phyloP scores from a whole-genome alignment of 2,329 filamentous ascomycete genomes.

The Diaporthe velutina region DNA sequence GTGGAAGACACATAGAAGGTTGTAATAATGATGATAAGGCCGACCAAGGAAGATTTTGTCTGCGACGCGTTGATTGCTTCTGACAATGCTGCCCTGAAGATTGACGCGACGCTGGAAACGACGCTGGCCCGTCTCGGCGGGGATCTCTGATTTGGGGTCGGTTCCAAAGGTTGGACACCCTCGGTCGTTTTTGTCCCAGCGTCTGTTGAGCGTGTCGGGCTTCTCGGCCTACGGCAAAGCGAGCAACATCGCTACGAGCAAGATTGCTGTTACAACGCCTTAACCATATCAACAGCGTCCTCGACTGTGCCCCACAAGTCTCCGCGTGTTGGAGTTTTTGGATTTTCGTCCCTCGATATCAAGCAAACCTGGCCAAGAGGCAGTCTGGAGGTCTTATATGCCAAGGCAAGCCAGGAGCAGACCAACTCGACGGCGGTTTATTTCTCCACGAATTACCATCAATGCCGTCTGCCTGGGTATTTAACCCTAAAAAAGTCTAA shows the following conservation, averaged over 20 bases:
- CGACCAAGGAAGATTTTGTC: not conserved
- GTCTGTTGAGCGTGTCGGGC: not conserved
- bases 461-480: slow-evolving; percentile 10
- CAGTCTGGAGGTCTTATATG: slow-evolving; percentile 15
- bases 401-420: slow-evolving; percentile 6
- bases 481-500: slow-evolving; percentile 11
- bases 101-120: not conserved
- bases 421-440: not conserved
- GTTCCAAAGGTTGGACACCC: not conserved
- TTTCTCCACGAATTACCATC: slow-evolving; percentile 12
- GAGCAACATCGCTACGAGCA: slow-evolving; percentile 10
- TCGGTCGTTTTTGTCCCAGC: slow-evolving; percentile 28
- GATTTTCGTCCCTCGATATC: not conserved
- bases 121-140: not conserved
- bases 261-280: slow-evolving; percentile 1
- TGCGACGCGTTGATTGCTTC: not conserved
- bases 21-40: not conserved
- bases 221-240: slow-evolving; percentile 12
- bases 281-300: slow-evolving; percentile 2
- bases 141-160: not conserved
- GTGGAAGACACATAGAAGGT: slow-evolving; percentile 22
- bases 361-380: not conserved
- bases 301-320: not conserved
- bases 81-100: not conserved
- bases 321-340: not conserved